Percentiles rank a stretch among this genome's conserved stretches.
Evolutionary conservation across 345 rosid species (phyloP).

Genomic region (Eucalyptus cloeziana): DNA sequence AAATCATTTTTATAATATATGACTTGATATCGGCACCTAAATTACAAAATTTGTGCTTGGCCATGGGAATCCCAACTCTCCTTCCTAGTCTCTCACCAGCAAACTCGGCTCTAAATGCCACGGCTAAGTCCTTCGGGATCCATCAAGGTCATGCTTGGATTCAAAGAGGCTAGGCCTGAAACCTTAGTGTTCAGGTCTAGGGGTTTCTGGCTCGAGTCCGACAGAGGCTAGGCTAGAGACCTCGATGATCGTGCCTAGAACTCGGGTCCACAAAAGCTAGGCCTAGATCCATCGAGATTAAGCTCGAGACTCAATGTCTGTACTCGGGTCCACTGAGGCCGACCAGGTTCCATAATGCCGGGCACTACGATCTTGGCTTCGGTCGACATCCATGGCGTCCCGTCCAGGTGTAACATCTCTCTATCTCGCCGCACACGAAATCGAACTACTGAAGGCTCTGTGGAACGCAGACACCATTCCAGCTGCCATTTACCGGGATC

Average conservation of each 20-base stretch:
- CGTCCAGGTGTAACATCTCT: background rate
- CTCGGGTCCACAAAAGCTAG: background rate
- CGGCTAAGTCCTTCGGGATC: background rate
- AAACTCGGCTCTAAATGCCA: background rate
- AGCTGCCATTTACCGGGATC: too few species aligned
- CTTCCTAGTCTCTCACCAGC: background rate
- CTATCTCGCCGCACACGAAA: background rate
- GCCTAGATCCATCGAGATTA: background rate
- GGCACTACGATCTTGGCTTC: background rate
- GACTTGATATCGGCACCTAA: background rate
- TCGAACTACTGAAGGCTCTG: background rate
- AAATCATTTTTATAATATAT: too few species aligned
- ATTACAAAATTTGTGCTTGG: background rate
- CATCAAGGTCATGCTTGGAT: background rate
- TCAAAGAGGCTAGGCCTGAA: background rate
- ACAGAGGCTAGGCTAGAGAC: background rate
- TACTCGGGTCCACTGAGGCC: background rate
- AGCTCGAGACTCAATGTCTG: background rate
- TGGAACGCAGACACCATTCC: background rate
- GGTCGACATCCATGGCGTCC: background rate
- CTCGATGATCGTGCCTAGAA: fast-evolving
- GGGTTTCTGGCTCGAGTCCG: fast-evolving
- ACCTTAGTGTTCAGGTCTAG: background rate
- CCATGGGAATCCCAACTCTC: background rate
- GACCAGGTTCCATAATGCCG: background rate